Evolutionary conservation across 1,139 yeast genomes (phyloP).

Genomic region (Pichia sp.): DNA sequence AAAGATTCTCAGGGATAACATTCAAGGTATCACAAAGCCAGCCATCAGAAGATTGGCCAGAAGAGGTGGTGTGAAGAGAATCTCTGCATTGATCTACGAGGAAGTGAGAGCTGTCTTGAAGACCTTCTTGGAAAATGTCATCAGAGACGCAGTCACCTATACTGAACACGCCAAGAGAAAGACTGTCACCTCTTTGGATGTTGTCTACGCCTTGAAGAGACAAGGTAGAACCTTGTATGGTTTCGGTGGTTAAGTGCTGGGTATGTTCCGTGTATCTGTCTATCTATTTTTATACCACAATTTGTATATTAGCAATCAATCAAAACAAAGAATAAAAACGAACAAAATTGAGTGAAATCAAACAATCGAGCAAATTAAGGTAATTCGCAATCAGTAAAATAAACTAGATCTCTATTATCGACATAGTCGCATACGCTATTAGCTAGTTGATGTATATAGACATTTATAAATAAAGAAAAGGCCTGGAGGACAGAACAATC

Average conservation of each 20-base stretch:
- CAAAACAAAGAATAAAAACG: not conserved
- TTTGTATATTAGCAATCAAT: conserved; percentile 15
- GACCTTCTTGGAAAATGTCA: conserved; percentile 93
- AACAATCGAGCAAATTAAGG: not conserved
- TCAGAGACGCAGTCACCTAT: conserved; percentile 98
- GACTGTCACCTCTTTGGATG: conserved; percentile 98
- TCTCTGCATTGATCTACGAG: conserved; percentile 96
- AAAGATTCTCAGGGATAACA: conserved; percentile 98
- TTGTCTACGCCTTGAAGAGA: conserved; percentile 99
- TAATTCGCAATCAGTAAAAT: too few relatives aligned
- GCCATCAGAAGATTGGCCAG: conserved; percentile 99
- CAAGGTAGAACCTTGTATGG: conserved; percentile 99
- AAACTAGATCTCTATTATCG: not conserved
- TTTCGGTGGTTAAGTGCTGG: conserved; percentile 84
- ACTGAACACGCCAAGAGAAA: conserved; percentile 99
- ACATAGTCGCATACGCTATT: not conserved
- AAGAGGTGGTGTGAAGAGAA: conserved; percentile 99
- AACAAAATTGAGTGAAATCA: not conserved
- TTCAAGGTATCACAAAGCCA: conserved; percentile 99
- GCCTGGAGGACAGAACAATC: conserved; percentile 8
- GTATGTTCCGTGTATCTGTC: not conserved
- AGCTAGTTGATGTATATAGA: not conserved
- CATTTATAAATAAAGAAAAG: not conserved
- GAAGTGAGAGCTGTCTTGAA: conserved; percentile 97
- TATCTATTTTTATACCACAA: conserved; percentile 1